Conservation (phyloP, 2,329 filamentous ascomycete species). For the Ascochyta rabiei region DNA sequence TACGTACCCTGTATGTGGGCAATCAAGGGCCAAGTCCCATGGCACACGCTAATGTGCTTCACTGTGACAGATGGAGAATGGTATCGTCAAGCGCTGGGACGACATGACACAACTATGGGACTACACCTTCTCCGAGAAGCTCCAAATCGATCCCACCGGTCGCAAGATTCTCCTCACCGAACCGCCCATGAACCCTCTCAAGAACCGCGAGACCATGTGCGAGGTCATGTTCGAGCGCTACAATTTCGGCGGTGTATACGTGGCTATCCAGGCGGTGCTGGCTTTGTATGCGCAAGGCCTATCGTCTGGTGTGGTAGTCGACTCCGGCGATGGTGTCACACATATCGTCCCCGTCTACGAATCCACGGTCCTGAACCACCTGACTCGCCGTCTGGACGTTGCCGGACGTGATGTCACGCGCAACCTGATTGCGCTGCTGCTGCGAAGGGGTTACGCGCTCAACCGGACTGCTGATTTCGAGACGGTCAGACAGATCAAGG, state of each 20-base stretch:
- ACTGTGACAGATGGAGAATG: conserved; percentile 85
- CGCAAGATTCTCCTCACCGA: conserved; percentile 98
- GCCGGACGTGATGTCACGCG: conserved; percentile 97
- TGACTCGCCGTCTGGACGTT: conserved; percentile 91
- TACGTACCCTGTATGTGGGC: conserved; percentile 77
- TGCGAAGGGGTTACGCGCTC: conserved; percentile 92
- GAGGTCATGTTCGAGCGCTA: conserved; percentile 99
- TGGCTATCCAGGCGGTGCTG: conserved; percentile 95
- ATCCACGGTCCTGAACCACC: conserved; percentile 95
- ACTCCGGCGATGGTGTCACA: conserved; percentile 97
- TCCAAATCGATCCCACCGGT: conserved; percentile 86
- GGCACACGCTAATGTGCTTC: conserved; percentile 37
- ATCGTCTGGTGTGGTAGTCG: conserved; percentile 88
- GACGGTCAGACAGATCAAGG: conserved; percentile 97
- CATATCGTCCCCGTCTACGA: conserved; percentile 99
- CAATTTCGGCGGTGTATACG: conserved; percentile 94
- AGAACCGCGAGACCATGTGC: conserved; percentile 96
- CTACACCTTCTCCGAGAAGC: conserved; percentile 97
- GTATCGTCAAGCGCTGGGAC: conserved; percentile 99
- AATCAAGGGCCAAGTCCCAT: conserved; percentile 16
- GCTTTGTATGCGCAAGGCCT: conserved; percentile 94
- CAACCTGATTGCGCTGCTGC: conserved; percentile 92
- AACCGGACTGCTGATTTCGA: conserved; percentile 99
- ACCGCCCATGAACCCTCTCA: conserved; percentile 95
- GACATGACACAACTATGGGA: conserved; percentile 99